A percentile compares a stretch with the other conserved stretches of the same genome.
Evolutionary conservation across 768 basidiomycete genomes (phyloP).

Genomic region (Lactarius evosmus): DNA sequence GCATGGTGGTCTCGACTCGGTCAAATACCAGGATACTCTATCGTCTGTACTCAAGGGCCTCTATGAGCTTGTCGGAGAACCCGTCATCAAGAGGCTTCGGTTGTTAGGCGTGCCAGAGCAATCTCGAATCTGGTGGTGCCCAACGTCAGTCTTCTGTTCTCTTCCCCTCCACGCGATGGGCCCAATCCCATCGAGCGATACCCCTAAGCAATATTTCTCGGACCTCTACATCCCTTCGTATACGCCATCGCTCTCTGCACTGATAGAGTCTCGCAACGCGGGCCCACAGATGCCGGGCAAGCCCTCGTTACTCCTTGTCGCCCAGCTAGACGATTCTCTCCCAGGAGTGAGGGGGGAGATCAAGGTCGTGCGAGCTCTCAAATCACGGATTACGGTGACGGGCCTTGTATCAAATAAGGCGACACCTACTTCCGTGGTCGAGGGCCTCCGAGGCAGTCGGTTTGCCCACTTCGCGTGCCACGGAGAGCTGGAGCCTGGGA

Average conservation of each 20-base stretch:
- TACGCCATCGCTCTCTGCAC: conserved; percentile 2
- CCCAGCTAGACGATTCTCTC: not conserved
- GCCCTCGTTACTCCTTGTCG: conserved; percentile 10
- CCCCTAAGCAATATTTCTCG: not conserved
- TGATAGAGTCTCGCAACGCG: conserved; percentile 1
- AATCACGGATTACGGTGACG: not conserved
- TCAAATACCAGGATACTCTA: not conserved
- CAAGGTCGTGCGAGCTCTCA: not conserved
- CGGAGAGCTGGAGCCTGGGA: not conserved
- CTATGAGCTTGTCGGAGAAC: conserved; percentile 5
- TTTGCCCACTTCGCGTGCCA: not conserved
- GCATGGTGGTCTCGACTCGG: not conserved
- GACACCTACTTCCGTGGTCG: not conserved
- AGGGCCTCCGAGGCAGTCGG: not conserved
- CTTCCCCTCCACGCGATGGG: conserved; percentile 15
- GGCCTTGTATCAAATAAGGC: not conserved
- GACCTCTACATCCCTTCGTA: conserved; percentile 11
- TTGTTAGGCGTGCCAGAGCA: not conserved
- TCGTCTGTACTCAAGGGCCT: not conserved
- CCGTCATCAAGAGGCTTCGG: not conserved
- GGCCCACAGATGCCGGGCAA: not conserved
- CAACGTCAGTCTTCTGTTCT: not conserved
- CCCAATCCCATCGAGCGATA: not conserved
- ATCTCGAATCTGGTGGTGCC: conserved; percentile 6
- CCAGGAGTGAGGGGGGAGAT: not conserved